A percentile compares a stretch with the other conserved stretches of the same genome.
Conservation (phyloP, 1,139 yeast genomes). For the Kazachstania sp. region DNA sequence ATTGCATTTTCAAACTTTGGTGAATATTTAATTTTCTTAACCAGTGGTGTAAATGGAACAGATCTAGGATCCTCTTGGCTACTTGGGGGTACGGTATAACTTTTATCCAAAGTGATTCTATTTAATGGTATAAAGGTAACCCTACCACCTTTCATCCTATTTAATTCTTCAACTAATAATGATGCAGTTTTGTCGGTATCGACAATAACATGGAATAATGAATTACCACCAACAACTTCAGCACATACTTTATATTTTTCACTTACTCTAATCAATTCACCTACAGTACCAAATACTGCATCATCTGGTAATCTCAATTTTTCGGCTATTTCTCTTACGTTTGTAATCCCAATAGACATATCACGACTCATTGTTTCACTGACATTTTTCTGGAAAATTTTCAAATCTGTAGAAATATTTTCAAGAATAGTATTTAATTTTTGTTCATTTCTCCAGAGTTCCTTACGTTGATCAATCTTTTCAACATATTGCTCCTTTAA, state of each 20-base stretch:
- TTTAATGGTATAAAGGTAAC: slow-evolving; percentile 88
- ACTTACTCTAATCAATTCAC: slow-evolving; percentile 71
- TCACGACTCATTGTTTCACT: slow-evolving; percentile 69
- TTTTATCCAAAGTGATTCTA: slow-evolving; percentile 58
- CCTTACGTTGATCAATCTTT: slow-evolving; percentile 59
- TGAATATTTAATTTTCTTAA: slow-evolving; percentile 59
- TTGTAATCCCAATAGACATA: slow-evolving; percentile 61
- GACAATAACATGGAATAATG: slow-evolving; percentile 82
- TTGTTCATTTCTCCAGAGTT: slow-evolving; percentile 74
- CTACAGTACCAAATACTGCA: slow-evolving; percentile 75
- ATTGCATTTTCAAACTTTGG: slow-evolving; percentile 54
- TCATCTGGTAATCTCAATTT: slow-evolving; percentile 42
- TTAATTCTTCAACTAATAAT: slow-evolving; percentile 64
- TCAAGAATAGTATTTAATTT: slow-evolving; percentile 48
- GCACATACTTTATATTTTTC: slow-evolving; percentile 80
- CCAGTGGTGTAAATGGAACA: slow-evolving; percentile 56
- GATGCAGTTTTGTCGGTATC: slow-evolving; percentile 83
- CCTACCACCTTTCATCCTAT: slow-evolving; percentile 66
- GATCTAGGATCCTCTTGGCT: slow-evolving; percentile 23
- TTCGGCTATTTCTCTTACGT: slow-evolving; percentile 53
- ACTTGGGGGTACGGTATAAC: slow-evolving; percentile 35
- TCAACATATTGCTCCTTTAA: slow-evolving; percentile 38
- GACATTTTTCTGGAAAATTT: slow-evolving; percentile 49
- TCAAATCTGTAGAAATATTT: slow-evolving; percentile 48
- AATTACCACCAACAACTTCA: slow-evolving; percentile 81